phyloP scores from a whole-genome alignment of 2,329 filamentous ascomycete genomes.

The Bipolaris gigantea region DNA sequence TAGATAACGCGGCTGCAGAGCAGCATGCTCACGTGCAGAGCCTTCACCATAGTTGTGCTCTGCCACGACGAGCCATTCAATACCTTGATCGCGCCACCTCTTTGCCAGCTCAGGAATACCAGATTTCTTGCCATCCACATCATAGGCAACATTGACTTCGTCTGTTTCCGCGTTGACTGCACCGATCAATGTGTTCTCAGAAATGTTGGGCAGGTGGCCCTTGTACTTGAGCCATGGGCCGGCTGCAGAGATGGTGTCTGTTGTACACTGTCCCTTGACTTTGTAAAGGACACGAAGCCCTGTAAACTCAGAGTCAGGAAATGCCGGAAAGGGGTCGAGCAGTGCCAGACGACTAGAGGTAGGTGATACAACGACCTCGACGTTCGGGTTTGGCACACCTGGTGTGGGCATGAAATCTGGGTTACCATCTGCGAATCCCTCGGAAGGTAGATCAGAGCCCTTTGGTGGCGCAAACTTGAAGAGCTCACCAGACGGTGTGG shows the following conservation, averaged over 20 bases:
- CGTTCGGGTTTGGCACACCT: constrained; percentile 69
- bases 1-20: constrained; percentile 86
- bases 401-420: constrained; percentile 72
- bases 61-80: constrained; percentile 89
- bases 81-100: constrained; percentile 74
- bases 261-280: constrained; percentile 96
- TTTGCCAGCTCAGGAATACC: constrained; percentile 87
- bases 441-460: constrained; percentile 62
- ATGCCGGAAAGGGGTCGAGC: constrained; percentile 85
- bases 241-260: constrained; percentile 95
- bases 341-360: constrained; percentile 88
- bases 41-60: constrained; percentile 98
- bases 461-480: constrained; percentile 83
- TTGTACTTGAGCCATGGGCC: constrained; percentile 99
- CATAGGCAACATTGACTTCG: constrained; percentile 91
- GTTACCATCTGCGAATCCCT: constrained; percentile 81
- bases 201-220: constrained; percentile 97
- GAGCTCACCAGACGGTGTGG: constrained; percentile 73
- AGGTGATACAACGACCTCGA: constrained; percentile 77
- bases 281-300: constrained; percentile 89
- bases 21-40: constrained; percentile 85
- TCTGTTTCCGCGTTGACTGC: constrained; percentile 89
- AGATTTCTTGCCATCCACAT: constrained; percentile 71
- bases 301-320: constrained; percentile 73
- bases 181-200: constrained; percentile 94